Evolutionary conservation across 495 filamentous ascomycete genomes (phyloP).

Genomic region (Achaetomiella virescens): DNA sequence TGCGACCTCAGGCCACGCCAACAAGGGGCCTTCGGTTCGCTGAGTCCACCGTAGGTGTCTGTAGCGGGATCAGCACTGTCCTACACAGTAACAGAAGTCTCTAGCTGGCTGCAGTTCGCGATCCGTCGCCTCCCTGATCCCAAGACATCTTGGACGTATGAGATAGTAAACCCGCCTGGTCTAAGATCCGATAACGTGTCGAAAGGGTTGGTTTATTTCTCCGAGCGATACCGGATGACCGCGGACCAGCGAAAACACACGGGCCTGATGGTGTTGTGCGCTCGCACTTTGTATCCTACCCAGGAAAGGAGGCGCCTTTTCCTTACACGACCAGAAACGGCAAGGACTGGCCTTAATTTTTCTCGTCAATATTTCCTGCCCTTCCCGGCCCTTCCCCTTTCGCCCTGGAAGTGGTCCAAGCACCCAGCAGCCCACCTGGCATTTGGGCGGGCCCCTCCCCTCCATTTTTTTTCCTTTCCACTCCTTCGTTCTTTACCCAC

Average conservation of each 20-base stretch:
- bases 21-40: slow-evolving; percentile 4
- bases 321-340: neutral
- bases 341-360: slow-evolving; percentile 8
- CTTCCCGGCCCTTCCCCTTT: neutral
- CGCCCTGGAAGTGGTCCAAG: slow-evolving; percentile 6
- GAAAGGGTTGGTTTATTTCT: neutral
- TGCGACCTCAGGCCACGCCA: slow-evolving; percentile 9
- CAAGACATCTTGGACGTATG: neutral
- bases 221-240: slow-evolving; percentile 10
- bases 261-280: neutral
- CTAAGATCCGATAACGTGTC: too few species aligned
- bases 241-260: neutral
- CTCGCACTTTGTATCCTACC: slow-evolving; percentile 7
- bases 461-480: slow-evolving; percentile 17
- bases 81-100: neutral
- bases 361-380: slow-evolving; percentile 1
- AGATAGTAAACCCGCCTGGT: too few species aligned
- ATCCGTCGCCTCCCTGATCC: neutral
- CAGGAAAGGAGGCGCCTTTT: neutral
- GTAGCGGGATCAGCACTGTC: neutral
- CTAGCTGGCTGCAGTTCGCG: neutral
- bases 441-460: slow-evolving; percentile 10
- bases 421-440: slow-evolving; percentile 17
- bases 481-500: slow-evolving; percentile 22
- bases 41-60: neutral